Base-by-base conservation (phyloP, 2,329 filamentous ascomycete genomes). In the Fusarium beomiforme region DNA sequence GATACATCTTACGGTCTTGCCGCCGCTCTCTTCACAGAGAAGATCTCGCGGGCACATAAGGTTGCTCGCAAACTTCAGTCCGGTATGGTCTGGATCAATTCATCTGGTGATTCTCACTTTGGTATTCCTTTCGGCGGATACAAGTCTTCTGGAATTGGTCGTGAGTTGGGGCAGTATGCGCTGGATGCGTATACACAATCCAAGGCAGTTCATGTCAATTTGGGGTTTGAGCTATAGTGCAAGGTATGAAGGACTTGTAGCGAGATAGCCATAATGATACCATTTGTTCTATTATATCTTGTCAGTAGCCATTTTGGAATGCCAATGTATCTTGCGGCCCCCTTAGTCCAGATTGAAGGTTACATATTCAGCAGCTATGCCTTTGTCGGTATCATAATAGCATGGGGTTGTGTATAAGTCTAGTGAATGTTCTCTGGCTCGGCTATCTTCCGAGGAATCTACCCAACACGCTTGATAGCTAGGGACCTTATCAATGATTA, bases 1-100 rank as follows among this genome's bases (percentile, higher is more conserved):
- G 69, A 88, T 71, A 85, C 83, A 3, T 84, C 80, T 0, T 88
- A 89, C 65, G 87, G 87, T 12, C 81, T 89, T 1, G 85, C 86
- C 7, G 84, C 84, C 6, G 84, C 87, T 0, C 79, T 90, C 8
- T 90, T 89, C 69, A 89, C 87, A 0, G 80, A 85, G 70, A 84
- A 89, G 72, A 81, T 89, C 43, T 80, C 73, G 19, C 75, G 75
- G 50, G 80, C 80, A 17, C 79, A 80, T 67, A 77, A 71, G 60
- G 76, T 82, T 13, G 79, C 84, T 47, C 83, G 84, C 47, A 87
- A 84, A 43, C 84, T 89, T 34, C 85, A 89, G 77, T 83, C 86
- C 11, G 87, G 87, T 14, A 81, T 81, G 77, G 79, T 82, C n/a
- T 82, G 78, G 72, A 78, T 82, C 60, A 82, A 82, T 64, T 78